Conservation (phyloP, 257 asterid genomes). For the Euphrasia confusa region DNA sequence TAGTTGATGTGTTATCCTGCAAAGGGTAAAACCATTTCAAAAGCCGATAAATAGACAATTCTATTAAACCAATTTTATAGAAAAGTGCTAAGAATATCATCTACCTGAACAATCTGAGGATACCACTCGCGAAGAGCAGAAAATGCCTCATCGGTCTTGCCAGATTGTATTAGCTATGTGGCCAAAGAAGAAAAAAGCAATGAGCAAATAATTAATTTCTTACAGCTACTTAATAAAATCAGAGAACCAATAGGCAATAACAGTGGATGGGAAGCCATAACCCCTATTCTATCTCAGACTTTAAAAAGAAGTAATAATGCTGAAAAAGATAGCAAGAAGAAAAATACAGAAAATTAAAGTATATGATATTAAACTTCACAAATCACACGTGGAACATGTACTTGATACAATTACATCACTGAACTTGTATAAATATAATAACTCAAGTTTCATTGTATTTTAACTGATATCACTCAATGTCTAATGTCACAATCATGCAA, state of each 20-base stretch:
- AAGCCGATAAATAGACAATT: slow-evolving; percentile 9
- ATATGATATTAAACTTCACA: no score
- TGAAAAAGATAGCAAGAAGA: neutral
- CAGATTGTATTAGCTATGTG: slow-evolving; percentile 69
- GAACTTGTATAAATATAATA: no score
- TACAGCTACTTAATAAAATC: neutral
- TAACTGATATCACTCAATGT: no score
- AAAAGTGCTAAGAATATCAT: slow-evolving; percentile 13
- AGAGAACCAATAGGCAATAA: neutral
- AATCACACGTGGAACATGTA: no score
- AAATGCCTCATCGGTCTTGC: slow-evolving; percentile 71
- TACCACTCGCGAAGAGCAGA: slow-evolving; percentile 54
- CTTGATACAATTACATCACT: no score
- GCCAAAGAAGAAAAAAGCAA: slow-evolving; percentile 21
- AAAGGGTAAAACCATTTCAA: slow-evolving; percentile 19
- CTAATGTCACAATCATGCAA: no score
- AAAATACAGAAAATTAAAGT: no score
- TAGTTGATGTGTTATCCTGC: slow-evolving; percentile 72
- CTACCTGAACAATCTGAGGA: slow-evolving; percentile 83
- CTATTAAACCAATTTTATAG: slow-evolving; percentile 5
- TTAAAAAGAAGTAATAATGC: no score
- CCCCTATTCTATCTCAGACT: neutral
- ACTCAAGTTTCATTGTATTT: no score
- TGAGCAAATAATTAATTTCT: neutral
- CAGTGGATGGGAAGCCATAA: neutral